Base-by-base conservation (phyloP, 352 stramenopile genomes). In the Globisporangium cylindrosporum region DNA sequence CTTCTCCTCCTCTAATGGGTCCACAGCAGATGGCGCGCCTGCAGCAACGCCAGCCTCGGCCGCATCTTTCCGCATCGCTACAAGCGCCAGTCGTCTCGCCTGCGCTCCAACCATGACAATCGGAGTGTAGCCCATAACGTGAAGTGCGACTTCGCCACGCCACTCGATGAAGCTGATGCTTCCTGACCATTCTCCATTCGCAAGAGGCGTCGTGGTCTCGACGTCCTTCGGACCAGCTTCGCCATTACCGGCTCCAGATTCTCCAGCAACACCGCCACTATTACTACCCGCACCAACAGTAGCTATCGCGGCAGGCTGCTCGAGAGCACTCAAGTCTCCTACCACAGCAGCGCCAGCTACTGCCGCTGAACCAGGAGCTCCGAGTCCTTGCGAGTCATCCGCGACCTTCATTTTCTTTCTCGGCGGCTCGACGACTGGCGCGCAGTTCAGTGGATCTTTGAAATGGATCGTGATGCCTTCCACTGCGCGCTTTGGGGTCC, bases 101-200 rank as follows among this genome's bases (percentile, higher is more conserved):
- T 94, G 88, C 9, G 90, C 84, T 6, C 84, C 85, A 8, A 72
- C 82, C 86, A 96, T 94, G 9, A 96, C 81, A 0, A 96, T 77
- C 22, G 88, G 85, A 5, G 75, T 85, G 65, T 93, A 84, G 0
- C 85, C 87, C 18, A 91, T 75, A 6, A 94, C 75, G 57, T 93
- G 83, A 10, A 96, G 73, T 3, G 86, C 84, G 29, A 96, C 81
- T 75, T 91, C 77, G n/a, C 73, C 75, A 32, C 84, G 81, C 86
- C 88, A 96, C 72, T 96, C 88, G 55, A 94, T 91, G 53, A 94
- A 96, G 57, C 86, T 94, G 59, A 96, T 81, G 63, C 82, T 93
- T 25, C 85, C 86, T 0, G 78, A 71, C 88, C 86, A 96, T 57
- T 93, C 82, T 1, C 84, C 82, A 49, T 84, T 80, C n/a, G 77